A percentile compares a stretch with the other conserved stretches of the same genome.
Evolutionary conservation across 495 filamentous ascomycete genomes (phyloP).

Genomic region (Amphirosellinia nigrospora): DNA sequence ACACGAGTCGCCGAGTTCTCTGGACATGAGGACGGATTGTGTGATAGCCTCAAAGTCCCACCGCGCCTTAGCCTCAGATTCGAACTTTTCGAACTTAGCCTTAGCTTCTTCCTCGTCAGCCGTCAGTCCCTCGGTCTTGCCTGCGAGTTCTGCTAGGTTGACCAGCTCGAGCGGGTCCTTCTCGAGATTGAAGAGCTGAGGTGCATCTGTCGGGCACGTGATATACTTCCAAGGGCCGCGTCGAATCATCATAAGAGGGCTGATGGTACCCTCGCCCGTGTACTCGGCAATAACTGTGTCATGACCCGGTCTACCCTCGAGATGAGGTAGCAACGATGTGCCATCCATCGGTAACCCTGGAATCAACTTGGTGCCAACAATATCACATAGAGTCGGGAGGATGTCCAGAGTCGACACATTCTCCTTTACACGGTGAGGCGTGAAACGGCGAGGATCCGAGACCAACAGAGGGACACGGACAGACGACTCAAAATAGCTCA

Average conservation of each 20-base stretch:
- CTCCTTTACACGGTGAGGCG: conserved; percentile 69
- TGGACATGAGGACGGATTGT: conserved; percentile 72
- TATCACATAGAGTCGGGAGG: conserved; percentile 79
- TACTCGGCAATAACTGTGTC: conserved; percentile 89
- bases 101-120: conserved; percentile 50
- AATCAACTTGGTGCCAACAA: conserved; percentile 70
- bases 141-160: conserved; percentile 65
- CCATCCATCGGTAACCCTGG: conserved; percentile 77
- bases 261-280: conserved; percentile 84
- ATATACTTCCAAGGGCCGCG: conserved; percentile 84
- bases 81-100: conserved; percentile 63
- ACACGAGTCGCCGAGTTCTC: conserved; percentile 72
- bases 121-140: conserved; percentile 42
- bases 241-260: conserved; percentile 89
- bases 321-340: conserved; percentile 70
- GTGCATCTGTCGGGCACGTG: conserved; percentile 77
- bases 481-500: conserved; percentile 86
- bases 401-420: conserved; percentile 89
- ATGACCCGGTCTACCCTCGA: conserved; percentile 64
- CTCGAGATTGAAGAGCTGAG: conserved; percentile 77
- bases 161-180: conserved; percentile 74
- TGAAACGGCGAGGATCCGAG: conserved; percentile 70
- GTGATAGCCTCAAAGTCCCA: conserved; percentile 81
- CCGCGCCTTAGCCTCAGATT: conserved; percentile 65
- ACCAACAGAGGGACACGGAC: conserved; percentile 83